phyloP scores from a whole-genome alignment of 257 asterid genomes.

The Buddleja alternifolia region DNA sequence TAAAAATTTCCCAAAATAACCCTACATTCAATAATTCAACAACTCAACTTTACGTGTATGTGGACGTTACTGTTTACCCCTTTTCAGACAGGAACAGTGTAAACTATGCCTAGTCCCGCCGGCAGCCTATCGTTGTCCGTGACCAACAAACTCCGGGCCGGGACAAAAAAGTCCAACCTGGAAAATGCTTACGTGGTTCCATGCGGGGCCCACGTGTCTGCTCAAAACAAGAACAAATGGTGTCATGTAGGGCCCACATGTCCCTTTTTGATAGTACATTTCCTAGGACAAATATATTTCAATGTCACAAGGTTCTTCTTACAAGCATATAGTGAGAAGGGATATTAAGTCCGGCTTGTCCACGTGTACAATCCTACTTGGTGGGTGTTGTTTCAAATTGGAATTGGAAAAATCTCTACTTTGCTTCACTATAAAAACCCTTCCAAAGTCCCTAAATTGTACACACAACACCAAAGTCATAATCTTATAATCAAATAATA shows the following conservation, averaged over 20 bases:
- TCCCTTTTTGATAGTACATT: neutral
- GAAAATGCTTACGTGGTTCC: slow-evolving; percentile 29
- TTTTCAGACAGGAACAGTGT: slow-evolving; percentile 4
- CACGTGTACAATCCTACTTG: slow-evolving; percentile 22
- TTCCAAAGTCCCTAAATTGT: too few relatives aligned
- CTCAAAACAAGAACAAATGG: neutral
- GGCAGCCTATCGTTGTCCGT: slow-evolving; percentile 35
- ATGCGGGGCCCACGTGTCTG: slow-evolving; percentile 29
- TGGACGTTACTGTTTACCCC: too few relatives aligned
- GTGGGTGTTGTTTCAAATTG: neutral
- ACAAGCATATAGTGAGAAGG: slow-evolving; percentile 17
- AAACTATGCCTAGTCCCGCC: slow-evolving; percentile 19
- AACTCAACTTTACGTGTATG: too few relatives aligned
- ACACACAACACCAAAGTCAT: too few relatives aligned
- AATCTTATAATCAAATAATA: too few relatives aligned
- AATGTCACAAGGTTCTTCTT: slow-evolving; percentile 14
- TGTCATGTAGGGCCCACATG: slow-evolving; percentile 26
- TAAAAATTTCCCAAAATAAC: too few relatives aligned
- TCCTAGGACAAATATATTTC: slow-evolving; percentile 15
- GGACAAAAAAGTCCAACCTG: slow-evolving; percentile 29
- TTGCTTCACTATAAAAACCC: neutral
- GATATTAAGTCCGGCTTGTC: slow-evolving; percentile 6
- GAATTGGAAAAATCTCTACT: neutral
- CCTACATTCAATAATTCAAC: neutral
- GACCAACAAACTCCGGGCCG: slow-evolving; percentile 20